phyloP scores from a whole-genome alignment of 2,329 filamentous ascomycete species.

The Dactylellina haptotyla region DNA sequence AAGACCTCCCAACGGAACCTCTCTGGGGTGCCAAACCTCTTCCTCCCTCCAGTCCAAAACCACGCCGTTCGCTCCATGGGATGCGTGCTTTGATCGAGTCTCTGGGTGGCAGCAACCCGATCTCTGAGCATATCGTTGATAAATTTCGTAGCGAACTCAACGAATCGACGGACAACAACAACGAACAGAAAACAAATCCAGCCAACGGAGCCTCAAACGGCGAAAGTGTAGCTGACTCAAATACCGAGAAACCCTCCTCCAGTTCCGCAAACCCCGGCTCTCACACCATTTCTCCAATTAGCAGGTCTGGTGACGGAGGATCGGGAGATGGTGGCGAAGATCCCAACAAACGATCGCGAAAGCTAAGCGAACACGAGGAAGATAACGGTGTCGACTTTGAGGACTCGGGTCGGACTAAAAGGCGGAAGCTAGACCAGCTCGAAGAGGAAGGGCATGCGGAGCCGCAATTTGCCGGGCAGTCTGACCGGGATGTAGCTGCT shows the following conservation, averaged over 20 bases:
- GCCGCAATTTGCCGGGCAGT: slow-evolving; percentile 34
- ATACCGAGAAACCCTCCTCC: not conserved
- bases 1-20: slow-evolving; percentile 15
- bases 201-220: not conserved
- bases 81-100: not conserved
- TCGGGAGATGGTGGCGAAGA: slow-evolving; percentile 47
- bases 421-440: slow-evolving; percentile 19
- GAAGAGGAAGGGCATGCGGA: slow-evolving; percentile 22
- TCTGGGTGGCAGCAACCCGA: slow-evolving; percentile 7
- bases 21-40: slow-evolving; percentile 2
- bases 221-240: not conserved
- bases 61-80: not conserved
- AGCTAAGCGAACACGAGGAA: slow-evolving; percentile 49
- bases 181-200: slow-evolving; percentile 12
- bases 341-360: slow-evolving; percentile 43
- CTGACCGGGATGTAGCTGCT: slow-evolving; percentile 38
- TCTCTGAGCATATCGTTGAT: not conserved
- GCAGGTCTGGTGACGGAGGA: slow-evolving; percentile 19
- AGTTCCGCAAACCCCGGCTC: slow-evolving; percentile 9
- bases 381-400: slow-evolving; percentile 33
- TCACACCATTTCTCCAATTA: slow-evolving; percentile 22
- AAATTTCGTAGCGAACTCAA: not conserved
- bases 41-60: slow-evolving; percentile 5
- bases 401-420: slow-evolving; percentile 30
- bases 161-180: slow-evolving; percentile 17